These are phyloP conservation scores for Pseudopithomyces chartarum DNA, from an alignment of 2,329 filamentous ascomycete species.

Conservation along the genomic window DNA sequence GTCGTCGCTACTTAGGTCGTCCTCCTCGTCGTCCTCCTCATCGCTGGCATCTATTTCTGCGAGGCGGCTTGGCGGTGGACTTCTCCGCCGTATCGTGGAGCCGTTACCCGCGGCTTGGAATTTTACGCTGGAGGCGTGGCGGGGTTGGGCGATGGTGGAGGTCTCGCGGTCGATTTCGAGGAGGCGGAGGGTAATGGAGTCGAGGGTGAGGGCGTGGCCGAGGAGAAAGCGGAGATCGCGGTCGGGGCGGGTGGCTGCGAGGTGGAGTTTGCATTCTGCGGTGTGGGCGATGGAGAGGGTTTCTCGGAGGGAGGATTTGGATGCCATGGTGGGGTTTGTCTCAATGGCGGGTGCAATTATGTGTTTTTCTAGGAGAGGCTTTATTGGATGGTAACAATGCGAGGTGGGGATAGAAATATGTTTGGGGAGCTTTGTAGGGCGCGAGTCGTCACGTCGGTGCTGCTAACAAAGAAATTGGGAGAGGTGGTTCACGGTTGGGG, in stretches of 20 bases:
- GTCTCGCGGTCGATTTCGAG: neutral
- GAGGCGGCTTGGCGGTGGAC: neutral
- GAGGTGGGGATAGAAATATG: too few species aligned
- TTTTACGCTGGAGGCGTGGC: neutral
- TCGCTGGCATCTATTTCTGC: neutral
- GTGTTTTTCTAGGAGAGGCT: neutral
- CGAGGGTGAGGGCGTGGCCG: neutral
- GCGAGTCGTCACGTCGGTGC: too few species aligned
- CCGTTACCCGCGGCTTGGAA: neutral
- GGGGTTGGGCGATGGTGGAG: neutral
- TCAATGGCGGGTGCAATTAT: neutral
- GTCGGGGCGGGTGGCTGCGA: neutral
- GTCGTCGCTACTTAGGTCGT: neutral
- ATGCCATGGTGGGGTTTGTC: neutral
- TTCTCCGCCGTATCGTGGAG: neutral
- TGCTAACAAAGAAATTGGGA: too few species aligned
- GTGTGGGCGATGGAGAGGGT: constrained; percentile 2
- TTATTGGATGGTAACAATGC: too few species aligned
- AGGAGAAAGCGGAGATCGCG: neutral
- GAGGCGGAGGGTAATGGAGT: neutral
- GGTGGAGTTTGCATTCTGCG: neutral
- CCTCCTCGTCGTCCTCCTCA: neutral
- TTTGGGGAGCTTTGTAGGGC: too few species aligned
- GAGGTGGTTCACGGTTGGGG: too few species aligned
- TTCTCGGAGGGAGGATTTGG: neutral